phyloP scores from a whole-genome alignment of 2,329 filamentous ascomycete species.

The Talaromyces sp. region DNA sequence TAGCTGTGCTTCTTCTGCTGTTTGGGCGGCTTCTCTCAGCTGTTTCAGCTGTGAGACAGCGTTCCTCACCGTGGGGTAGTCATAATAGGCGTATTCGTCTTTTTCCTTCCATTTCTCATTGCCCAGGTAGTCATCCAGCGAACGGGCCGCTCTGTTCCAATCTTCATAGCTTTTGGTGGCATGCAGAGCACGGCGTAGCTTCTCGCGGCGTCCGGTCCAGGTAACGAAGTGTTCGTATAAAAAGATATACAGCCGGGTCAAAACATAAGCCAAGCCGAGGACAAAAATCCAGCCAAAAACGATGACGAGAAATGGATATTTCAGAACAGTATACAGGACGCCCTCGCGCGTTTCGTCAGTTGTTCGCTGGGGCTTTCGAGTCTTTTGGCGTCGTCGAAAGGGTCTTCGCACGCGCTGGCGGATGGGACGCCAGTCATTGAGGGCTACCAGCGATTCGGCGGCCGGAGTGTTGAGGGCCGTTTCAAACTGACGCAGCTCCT shows the following conservation, averaged over 20 bases:
- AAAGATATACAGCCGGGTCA: conserved; percentile 84
- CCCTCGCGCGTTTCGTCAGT: conserved; percentile 94
- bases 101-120: conserved; percentile 52
- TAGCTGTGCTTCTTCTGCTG: conserved; percentile 22
- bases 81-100: conserved; percentile 71
- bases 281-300: conserved; percentile 76
- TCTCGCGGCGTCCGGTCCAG: conserved; percentile 76
- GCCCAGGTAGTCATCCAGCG: conserved; percentile 74
- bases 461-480: conserved; percentile 79
- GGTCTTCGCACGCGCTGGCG: conserved; percentile 61
- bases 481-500: conserved; percentile 73
- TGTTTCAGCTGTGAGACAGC: conserved; percentile 68
- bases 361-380: conserved; percentile 42
- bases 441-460: conserved; percentile 70
- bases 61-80: conserved; percentile 73
- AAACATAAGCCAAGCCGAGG: conserved; percentile 67
- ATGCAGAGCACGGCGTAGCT: conserved; percentile 65
- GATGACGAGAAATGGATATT: conserved; percentile 82
- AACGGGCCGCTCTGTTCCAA: conserved; percentile 75
- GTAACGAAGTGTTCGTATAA: conserved; percentile 86
- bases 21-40: conserved; percentile 36
- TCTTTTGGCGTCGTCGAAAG: conserved; percentile 37
- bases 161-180: conserved; percentile 69
- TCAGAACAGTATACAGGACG: conserved; percentile 79
- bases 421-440: conserved; percentile 94